Evolutionary conservation across 176 grass and related monocot species (phyloP).

Genomic region (Oryza punctata): DNA sequence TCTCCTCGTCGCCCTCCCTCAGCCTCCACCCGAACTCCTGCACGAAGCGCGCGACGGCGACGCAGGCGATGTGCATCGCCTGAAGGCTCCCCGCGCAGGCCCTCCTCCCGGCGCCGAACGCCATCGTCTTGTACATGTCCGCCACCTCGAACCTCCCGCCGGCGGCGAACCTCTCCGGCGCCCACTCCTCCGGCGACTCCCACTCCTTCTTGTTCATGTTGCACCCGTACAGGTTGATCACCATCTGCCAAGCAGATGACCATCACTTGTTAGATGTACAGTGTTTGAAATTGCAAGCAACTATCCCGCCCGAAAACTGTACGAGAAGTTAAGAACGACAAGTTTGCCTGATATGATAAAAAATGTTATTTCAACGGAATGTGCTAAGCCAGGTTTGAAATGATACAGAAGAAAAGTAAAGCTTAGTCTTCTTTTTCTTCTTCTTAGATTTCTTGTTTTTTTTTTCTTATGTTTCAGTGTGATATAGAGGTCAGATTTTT

Average conservation of each 20-base stretch:
- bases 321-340: too few relatives aligned
- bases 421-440: too few relatives aligned
- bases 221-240: constrained; percentile 75
- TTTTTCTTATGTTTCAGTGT: too few relatives aligned
- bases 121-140: constrained; percentile 74
- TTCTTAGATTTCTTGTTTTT: too few relatives aligned
- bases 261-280: neutral
- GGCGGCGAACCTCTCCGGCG: constrained; percentile 68
- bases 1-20: constrained; percentile 60
- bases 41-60: constrained; percentile 55
- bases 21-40: constrained; percentile 74
- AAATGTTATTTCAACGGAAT: too few relatives aligned
- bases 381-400: too few relatives aligned
- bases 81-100: constrained; percentile 65
- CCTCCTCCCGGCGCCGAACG: constrained; percentile 76
- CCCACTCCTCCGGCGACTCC: constrained; percentile 66
- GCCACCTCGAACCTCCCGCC: constrained; percentile 38
- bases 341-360: too few relatives aligned
- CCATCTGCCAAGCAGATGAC: constrained; percentile 45
- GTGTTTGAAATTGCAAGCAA: too few relatives aligned
- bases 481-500: too few relatives aligned
- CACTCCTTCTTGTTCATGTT: constrained; percentile 76
- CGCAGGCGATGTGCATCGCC: constrained; percentile 55
- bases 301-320: too few relatives aligned
- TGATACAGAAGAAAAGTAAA: too few relatives aligned